A percentile compares a stretch with the other conserved stretches of the same genome.
These are phyloP conservation scores for Fusarium papillatum DNA, from an alignment of 2,329 filamentous ascomycete genomes.

Conservation along the genomic window DNA sequence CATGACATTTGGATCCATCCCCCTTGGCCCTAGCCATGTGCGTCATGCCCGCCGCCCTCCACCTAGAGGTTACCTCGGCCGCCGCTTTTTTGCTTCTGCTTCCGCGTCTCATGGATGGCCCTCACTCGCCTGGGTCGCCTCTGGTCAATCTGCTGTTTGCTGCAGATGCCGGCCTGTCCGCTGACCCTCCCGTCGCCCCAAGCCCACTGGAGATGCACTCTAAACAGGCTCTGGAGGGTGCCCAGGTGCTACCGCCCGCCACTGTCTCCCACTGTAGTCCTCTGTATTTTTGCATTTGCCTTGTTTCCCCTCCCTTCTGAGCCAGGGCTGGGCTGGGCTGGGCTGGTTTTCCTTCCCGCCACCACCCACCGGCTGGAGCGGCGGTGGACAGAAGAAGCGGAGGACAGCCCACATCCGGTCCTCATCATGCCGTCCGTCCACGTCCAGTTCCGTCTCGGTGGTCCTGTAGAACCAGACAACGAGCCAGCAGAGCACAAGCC, in stretches of 20 bases:
- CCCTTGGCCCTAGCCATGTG: constrained; percentile 34
- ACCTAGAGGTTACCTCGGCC: constrained; percentile 24
- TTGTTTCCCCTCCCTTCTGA: neutral
- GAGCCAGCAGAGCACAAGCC: constrained; percentile 30
- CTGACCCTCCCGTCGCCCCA: constrained; percentile 5
- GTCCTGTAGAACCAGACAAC: constrained; percentile 34
- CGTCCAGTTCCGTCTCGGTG: constrained; percentile 23
- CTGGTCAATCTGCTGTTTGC: constrained; percentile 15
- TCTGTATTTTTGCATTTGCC: constrained; percentile 7
- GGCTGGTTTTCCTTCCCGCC: constrained; percentile 26
- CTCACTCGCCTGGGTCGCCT: neutral
- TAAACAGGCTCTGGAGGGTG: constrained; percentile 21
- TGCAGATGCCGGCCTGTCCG: constrained; percentile 23
- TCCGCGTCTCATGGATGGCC: constrained; percentile 10
- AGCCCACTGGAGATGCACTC: constrained; percentile 12
- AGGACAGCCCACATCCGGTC: constrained; percentile 22
- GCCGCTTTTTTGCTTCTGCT: constrained; percentile 18
- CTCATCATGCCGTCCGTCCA: constrained; percentile 30
- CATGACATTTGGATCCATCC: constrained; percentile 15
- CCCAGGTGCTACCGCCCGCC: neutral
- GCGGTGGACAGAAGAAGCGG: constrained; percentile 10
- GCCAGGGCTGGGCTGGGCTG: constrained; percentile 12
- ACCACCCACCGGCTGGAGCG: constrained; percentile 30
- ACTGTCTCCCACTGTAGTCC: constrained; percentile 29
- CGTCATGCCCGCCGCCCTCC: constrained; percentile 34